Conservation (phyloP, 495 filamentous ascomycete genomes). For the Cudoniella acicularis region DNA sequence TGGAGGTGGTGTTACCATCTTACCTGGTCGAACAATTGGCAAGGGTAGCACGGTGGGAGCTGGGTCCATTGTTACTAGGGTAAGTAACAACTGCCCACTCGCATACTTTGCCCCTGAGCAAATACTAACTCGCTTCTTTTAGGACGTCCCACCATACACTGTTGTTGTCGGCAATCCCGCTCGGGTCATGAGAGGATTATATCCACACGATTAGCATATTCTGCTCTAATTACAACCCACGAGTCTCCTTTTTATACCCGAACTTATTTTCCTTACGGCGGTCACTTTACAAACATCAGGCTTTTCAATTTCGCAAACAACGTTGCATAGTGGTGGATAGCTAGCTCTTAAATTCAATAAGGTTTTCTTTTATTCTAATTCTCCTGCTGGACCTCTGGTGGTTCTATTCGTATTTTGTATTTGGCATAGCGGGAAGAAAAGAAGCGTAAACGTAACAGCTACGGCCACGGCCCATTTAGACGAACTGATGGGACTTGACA, state of each 20-base stretch:
- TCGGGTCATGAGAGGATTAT: constrained; percentile 52
- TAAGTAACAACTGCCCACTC: constrained; percentile 34
- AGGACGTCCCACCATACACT: constrained; percentile 61
- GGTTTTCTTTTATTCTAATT: not conserved
- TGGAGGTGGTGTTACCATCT: constrained; percentile 78
- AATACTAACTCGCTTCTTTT: not conserved
- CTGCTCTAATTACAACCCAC: not conserved
- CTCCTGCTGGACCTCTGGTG: not conserved
- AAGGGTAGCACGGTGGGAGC: constrained; percentile 78
- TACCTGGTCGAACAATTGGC: constrained; percentile 78
- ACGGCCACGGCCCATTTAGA: not conserved
- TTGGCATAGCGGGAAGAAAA: not conserved
- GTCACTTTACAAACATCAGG: not conserved
- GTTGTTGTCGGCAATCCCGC: constrained; percentile 63
- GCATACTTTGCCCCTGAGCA: constrained; percentile 7
- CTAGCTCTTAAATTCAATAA: not conserved
- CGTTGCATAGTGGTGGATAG: constrained; percentile 4
- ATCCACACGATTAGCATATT: constrained; percentile 17
- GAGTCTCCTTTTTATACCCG: constrained; percentile 15
- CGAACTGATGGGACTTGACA: not conserved
- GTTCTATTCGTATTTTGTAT: not conserved
- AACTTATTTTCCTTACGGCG: not conserved
- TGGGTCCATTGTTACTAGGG: constrained; percentile 84
- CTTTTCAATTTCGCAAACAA: not conserved
- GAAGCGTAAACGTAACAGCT: constrained; percentile 4